Percentiles rank a stretch among this genome's conserved stretches.
Conservation (phyloP, 352 stramenopile genomes). For the Phytophthora agathidicida region DNA sequence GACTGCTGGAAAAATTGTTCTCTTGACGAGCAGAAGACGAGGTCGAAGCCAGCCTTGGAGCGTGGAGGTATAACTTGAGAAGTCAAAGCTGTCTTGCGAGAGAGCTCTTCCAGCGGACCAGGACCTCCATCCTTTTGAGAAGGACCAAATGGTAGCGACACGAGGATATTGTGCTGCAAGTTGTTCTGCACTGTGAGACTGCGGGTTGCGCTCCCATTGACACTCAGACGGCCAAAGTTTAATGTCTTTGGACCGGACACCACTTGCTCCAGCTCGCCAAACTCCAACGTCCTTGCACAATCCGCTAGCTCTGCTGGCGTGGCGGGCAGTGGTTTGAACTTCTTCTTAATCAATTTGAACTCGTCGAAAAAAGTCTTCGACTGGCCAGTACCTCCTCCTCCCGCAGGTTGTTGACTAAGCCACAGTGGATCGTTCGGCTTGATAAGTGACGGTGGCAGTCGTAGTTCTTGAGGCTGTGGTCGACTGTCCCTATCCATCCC, state of each 20-base stretch:
- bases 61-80: conserved; percentile 89
- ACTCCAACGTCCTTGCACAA: conserved; percentile 69
- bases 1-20: conserved; percentile 89
- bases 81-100: conserved; percentile 53
- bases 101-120: conserved; percentile 61
- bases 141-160: conserved; percentile 48
- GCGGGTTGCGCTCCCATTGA: conserved; percentile 82
- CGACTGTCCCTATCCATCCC: conserved; percentile 65
- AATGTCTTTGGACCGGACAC: conserved; percentile 81
- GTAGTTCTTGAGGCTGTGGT: conserved; percentile 48
- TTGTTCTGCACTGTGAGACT: conserved; percentile 91
- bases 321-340: conserved; percentile 88
- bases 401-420: conserved; percentile 38
- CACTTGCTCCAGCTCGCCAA: conserved; percentile 79
- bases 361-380: conserved; percentile 77
- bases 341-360: conserved; percentile 91
- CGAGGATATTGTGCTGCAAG: conserved; percentile 81
- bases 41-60: conserved; percentile 88
- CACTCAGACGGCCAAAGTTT: conserved; percentile 92
- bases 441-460: conserved; percentile 46
- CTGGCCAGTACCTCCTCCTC: conserved; percentile 15
- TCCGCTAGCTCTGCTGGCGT: conserved; percentile 92
- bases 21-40: conserved; percentile 77
- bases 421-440: conserved; percentile 69
- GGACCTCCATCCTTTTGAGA: conserved; percentile 16